Evolutionary conservation across 1,284 basidiomycete species (phyloP), one percentile per base, ranked within the genome.

Genomic region (Trichosporon sp.): DNA sequence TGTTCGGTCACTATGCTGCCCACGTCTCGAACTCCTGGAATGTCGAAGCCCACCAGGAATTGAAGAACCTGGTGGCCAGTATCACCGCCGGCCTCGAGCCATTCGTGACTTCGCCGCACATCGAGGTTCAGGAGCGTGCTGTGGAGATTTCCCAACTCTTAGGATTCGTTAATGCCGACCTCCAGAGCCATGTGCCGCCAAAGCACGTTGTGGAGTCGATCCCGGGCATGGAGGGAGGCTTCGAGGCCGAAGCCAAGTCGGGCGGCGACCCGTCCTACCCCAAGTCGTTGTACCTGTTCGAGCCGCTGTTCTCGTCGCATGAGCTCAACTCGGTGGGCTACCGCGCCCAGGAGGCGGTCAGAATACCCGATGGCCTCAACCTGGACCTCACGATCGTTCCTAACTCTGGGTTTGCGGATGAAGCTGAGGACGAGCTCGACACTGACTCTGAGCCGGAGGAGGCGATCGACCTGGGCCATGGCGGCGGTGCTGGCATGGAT

Each of bases 91-190:
- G 88, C 13, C 80, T 92, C 66, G 78, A 84, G n/a, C 85, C 58
- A 86, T 92, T 80, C 74, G 70, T 75, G 62, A 81, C 84, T 2
- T 89, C 86, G 76, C 82, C 87, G 3, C 87, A 95, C 75, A 89
- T 93, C 42, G 95, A 98, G 78, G 90, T 98, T 13, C 92, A 95
- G 82, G 94, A 98, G 82, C 86, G 96, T 89, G 92, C 93, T 4
- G 89, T 91, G 13, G 93, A 96, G 75, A 86, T 90, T 38, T 79
- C 89, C 1, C 90, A 93, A 76, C 83, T 98, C 2, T 90, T 96
- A 75, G 86, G 85, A 1, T 92, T 98, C 74, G 87, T 97, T 66
- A 86, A 89, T 64, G 89, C 90, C 12, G 94, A 97, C 80, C 83
- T 97, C n/a, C 84, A 85, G 8, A 81, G 84, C 0, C 89, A 89